These are phyloP conservation scores for Neofusicoccum laricinum DNA, from an alignment of 2,329 filamentous ascomycete species.

Conservation along the genomic window DNA sequence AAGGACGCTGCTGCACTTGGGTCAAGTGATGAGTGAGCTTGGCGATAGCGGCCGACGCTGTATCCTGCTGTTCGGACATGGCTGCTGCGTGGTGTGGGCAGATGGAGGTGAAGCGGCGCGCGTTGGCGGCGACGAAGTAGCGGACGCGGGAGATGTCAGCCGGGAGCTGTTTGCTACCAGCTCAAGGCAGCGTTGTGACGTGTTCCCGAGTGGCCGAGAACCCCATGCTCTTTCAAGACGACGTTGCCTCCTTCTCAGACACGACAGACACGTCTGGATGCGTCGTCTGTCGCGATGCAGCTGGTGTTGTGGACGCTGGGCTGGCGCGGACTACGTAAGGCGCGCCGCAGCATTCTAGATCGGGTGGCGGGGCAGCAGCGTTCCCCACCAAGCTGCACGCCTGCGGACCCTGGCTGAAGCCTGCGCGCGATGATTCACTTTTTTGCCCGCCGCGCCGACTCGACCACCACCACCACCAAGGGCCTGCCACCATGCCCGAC, in stretches of 20 bases:
- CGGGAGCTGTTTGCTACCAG: neutral
- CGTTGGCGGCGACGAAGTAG: neutral
- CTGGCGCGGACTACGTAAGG: no score
- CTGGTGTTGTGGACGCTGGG: no score
- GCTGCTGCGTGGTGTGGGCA: neutral
- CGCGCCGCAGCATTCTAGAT: neutral
- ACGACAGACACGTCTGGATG: neutral
- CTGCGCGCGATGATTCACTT: neutral
- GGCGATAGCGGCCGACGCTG: neutral
- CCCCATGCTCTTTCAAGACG: neutral
- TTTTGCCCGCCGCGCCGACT: slow-evolving; percentile 5
- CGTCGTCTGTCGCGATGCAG: neutral
- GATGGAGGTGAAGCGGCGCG: neutral
- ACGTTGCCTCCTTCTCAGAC: neutral
- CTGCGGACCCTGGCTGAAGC: neutral
- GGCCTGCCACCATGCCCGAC: neutral
- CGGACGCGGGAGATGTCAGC: neutral
- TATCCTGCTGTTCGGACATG: neutral
- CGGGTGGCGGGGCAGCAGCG: slow-evolving; percentile 8
- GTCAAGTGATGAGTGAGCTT: slow-evolving; percentile 43
- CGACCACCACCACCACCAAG: neutral
- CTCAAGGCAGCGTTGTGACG: neutral
- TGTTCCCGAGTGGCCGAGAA: neutral
- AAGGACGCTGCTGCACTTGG: slow-evolving; percentile 43
- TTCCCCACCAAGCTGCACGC: slow-evolving; percentile 9